Evolutionary conservation across 768 basidiomycete species (phyloP).

Genomic region (Ramaria rubella): DNA sequence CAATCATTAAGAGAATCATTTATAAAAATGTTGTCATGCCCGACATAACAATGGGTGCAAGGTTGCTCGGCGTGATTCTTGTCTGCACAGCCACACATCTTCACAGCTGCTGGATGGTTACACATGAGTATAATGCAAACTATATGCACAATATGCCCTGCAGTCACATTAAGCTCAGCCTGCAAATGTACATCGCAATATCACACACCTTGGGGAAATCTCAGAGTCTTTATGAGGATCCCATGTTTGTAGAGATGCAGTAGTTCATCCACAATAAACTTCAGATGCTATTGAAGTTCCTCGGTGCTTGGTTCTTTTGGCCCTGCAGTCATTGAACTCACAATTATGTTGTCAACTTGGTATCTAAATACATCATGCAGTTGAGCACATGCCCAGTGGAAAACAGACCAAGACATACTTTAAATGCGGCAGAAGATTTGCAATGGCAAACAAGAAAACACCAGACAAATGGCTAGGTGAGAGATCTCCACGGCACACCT

Average conservation of each 20-base stretch:
- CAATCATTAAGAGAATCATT: slow-evolving; percentile 16
- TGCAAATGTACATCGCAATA: background rate
- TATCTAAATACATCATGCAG: slow-evolving; percentile 16
- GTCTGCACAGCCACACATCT: slow-evolving; percentile 26
- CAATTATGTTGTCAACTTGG: slow-evolving; percentile 20
- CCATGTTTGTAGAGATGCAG: slow-evolving; percentile 21
- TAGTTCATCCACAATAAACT: slow-evolving; percentile 24
- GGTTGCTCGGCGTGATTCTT: slow-evolving; percentile 26
- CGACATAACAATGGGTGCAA: slow-evolving; percentile 32
- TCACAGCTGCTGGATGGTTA: slow-evolving; percentile 35
- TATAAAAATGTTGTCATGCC: slow-evolving; percentile 18
- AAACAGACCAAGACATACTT: slow-evolving; percentile 15
- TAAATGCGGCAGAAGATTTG: slow-evolving; percentile 25
- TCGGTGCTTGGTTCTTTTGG: slow-evolving; percentile 24
- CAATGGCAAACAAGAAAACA: slow-evolving; percentile 20
- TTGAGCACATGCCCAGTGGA: background rate
- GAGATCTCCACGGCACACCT: slow-evolving; percentile 6
- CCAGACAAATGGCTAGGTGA: slow-evolving; percentile 24
- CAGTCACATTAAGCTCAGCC: background rate
- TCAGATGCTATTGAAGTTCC: slow-evolving; percentile 23
- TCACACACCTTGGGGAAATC: slow-evolving; percentile 20
- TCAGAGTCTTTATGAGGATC: slow-evolving; percentile 17
- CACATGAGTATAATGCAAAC: slow-evolving; percentile 30
- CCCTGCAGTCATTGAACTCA: slow-evolving; percentile 23
- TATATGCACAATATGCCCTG: slow-evolving; percentile 24